Conservation (phyloP, 1,284 basidiomycete species). For the Golubevia sp. region DNA sequence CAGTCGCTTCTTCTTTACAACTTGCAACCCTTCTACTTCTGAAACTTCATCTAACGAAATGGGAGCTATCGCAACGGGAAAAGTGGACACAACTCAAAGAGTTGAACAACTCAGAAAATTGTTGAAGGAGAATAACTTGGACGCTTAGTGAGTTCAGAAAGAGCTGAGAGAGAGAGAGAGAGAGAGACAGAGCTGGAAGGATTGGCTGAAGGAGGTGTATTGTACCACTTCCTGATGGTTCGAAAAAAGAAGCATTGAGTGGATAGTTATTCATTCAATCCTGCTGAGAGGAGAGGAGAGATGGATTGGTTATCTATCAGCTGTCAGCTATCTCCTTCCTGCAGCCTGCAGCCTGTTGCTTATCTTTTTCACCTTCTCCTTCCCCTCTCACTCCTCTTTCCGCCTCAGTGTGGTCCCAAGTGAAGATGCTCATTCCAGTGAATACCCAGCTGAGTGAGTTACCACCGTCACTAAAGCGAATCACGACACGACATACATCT, state of each 20-base stretch:
- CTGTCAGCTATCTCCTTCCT: constrained; percentile 70
- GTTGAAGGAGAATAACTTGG: constrained; percentile 71
- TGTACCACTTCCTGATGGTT: constrained; percentile 7
- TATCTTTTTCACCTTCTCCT: neutral
- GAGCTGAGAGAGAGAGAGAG: constrained; percentile 87
- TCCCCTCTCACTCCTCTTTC: constrained; percentile 14
- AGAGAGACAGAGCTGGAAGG: constrained; percentile 63
- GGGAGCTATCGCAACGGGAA: constrained; percentile 50
- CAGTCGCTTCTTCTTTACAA: too few species aligned
- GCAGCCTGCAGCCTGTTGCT: neutral
- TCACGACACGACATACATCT: neutral
- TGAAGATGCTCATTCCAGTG: constrained; percentile 75
- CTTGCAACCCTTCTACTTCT: neutral
- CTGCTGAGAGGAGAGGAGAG: constrained; percentile 70
- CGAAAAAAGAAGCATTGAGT: constrained; percentile 1
- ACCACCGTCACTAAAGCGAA: neutral
- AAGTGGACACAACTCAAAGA: constrained; percentile 42
- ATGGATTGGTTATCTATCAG: constrained; percentile 76
- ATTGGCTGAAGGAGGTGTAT: neutral
- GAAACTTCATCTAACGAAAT: constrained; percentile 14
- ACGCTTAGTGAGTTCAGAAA: constrained; percentile 66
- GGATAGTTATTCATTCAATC: constrained; percentile 3
- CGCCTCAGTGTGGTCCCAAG: constrained; percentile 61
- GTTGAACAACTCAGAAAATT: constrained; percentile 67
- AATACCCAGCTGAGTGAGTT: constrained; percentile 67